Percentiles rank a stretch among this genome's conserved stretches.
phyloP scores from a whole-genome alignment of 116 monocot species.

The Iris pallida region DNA sequence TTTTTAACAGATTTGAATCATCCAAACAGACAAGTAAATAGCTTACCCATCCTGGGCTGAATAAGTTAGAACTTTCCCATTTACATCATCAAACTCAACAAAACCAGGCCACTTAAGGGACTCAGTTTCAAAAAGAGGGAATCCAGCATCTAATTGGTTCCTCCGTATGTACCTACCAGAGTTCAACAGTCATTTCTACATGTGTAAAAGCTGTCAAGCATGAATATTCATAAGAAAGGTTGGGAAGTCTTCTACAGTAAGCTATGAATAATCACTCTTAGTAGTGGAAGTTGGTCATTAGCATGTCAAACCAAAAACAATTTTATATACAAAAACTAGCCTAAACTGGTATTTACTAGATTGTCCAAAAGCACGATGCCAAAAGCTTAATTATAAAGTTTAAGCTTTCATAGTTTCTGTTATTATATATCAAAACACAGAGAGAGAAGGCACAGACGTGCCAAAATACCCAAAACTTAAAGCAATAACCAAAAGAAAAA shows the following conservation, averaged over 20 bases:
- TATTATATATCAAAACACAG: neutral
- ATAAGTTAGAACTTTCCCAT: slow-evolving; percentile 84
- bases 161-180: slow-evolving; percentile 66
- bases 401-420: neutral
- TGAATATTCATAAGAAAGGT: neutral
- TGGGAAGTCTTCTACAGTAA: neutral
- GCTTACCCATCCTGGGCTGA: slow-evolving; percentile 76
- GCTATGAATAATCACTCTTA: neutral
- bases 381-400: neutral
- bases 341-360: too few relatives aligned
- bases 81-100: slow-evolving; percentile 90
- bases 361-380: neutral
- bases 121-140: slow-evolving; percentile 78
- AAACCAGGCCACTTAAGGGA: slow-evolving; percentile 87
- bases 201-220: too few relatives aligned
- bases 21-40: neutral
- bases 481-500: neutral
- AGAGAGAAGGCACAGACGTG: neutral
- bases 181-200: neutral
- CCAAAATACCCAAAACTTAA: neutral
- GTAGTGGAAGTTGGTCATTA: neutral
- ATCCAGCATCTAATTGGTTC: slow-evolving; percentile 69
- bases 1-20: neutral
- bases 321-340: neutral
- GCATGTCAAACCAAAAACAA: neutral